phyloP scores from a whole-genome alignment of 2,329 filamentous ascomycete genomes.

The Monosporascus sp. region DNA sequence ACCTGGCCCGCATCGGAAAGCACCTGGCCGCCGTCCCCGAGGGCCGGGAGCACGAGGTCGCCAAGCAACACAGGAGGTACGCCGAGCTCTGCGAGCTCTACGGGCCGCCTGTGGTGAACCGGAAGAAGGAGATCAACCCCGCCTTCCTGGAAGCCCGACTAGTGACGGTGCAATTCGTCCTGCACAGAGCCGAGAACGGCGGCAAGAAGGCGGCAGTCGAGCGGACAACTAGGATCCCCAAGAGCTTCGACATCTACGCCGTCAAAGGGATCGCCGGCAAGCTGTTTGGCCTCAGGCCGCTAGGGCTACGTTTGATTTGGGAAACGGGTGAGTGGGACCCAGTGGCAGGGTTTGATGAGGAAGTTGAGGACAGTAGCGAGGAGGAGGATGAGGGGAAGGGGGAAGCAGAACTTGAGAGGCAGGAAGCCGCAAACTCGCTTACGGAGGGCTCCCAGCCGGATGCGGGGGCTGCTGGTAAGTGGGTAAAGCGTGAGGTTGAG shows the following conservation, averaged over 20 bases:
- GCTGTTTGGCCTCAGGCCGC: conserved; percentile 60
- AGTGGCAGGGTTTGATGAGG: conserved; percentile 57
- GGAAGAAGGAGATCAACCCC: conserved; percentile 59
- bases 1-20: conserved; percentile 75
- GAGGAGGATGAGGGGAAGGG: conserved; percentile 41
- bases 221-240: conserved; percentile 56
- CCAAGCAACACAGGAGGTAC: conserved; percentile 66
- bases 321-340: conserved; percentile 91
- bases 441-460: conserved; percentile 16
- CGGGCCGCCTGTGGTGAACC: conserved; percentile 61
- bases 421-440: conserved; percentile 3
- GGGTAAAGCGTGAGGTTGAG: conserved; percentile 74
- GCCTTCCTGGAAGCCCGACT: conserved; percentile 78
- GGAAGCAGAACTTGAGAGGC: conserved; percentile 24
- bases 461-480: conserved; percentile 45
- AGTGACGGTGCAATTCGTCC: conserved; percentile 55
- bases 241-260: conserved; percentile 72
- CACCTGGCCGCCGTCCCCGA: conserved; percentile 61
- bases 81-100: conserved; percentile 68
- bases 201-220: conserved; percentile 12
- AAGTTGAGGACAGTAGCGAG: conserved; percentile 50
- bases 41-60: conserved; percentile 47
- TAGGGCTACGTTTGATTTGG: conserved; percentile 67
- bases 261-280: conserved; percentile 73
- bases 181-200: conserved; percentile 8